A percentile compares a stretch with the other conserved stretches of the same genome.
Conservation (phyloP, 2,329 filamentous ascomycete genomes). For the Tolypocladium nubicola region DNA sequence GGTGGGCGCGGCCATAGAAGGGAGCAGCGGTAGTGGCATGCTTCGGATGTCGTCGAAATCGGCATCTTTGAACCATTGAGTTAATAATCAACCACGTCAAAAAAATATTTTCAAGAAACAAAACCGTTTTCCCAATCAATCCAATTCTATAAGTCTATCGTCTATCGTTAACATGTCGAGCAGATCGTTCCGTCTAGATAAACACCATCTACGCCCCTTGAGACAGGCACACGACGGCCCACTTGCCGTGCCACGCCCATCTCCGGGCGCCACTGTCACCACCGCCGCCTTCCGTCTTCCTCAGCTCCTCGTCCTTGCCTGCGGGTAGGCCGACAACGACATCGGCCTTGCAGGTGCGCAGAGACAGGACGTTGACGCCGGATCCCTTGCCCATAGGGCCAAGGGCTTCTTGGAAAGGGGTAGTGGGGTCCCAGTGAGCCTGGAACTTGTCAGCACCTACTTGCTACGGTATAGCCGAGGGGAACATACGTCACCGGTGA, state of each 20-base stretch:
- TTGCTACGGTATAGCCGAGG: fast-evolving
- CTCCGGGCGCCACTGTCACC: slow-evolving; percentile 61
- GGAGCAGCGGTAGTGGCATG: not conserved
- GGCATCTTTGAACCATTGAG: not conserved
- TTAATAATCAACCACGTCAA: not conserved
- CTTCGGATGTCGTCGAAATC: not conserved
- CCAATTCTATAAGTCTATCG: slow-evolving; percentile 2
- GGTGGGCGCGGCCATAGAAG: not conserved
- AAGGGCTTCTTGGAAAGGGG: slow-evolving; percentile 73
- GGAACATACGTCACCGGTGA: slow-evolving; percentile 69
- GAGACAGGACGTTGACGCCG: slow-evolving; percentile 72
- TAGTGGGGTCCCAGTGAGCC: slow-evolving; percentile 69
- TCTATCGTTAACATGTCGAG: slow-evolving; percentile 1
- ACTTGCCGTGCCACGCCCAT: slow-evolving; percentile 96
- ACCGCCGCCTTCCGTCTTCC: slow-evolving; percentile 55
- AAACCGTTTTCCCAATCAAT: not conserved
- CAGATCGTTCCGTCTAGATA: not conserved
- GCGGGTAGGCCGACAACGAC: slow-evolving; percentile 79
- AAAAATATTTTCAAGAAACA: too few species aligned
- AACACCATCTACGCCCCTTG: slow-evolving; percentile 14
- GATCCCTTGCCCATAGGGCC: slow-evolving; percentile 76
- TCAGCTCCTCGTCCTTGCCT: slow-evolving; percentile 75
- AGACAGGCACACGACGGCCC: slow-evolving; percentile 67
- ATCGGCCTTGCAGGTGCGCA: slow-evolving; percentile 94
- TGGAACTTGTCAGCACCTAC: slow-evolving; percentile 3